Conservation (phyloP, 441 rosid genomes). For the Gossypium schwendimanii region DNA sequence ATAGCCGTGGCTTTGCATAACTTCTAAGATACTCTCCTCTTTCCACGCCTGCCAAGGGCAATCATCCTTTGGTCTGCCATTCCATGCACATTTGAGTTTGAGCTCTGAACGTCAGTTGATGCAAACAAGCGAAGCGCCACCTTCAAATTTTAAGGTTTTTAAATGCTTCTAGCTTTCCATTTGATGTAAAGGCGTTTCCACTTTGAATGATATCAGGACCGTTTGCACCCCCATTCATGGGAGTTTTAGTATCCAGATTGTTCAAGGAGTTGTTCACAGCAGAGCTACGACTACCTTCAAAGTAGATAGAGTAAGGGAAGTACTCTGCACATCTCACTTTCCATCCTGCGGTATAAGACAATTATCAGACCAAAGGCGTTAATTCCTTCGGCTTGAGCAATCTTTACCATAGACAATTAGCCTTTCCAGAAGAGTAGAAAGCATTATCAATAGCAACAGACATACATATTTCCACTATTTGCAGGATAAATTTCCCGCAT, state of each 20-base stretch:
- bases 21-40: background rate
- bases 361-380: background rate
- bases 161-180: slow-evolving; percentile 71
- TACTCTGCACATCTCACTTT: slow-evolving; percentile 59
- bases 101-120: slow-evolving; percentile 12
- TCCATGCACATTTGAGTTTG: slow-evolving; percentile 6
- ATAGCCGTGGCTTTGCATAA: background rate
- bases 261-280: slow-evolving; percentile 41
- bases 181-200: slow-evolving; percentile 40
- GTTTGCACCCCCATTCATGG: slow-evolving; percentile 48
- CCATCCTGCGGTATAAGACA: slow-evolving; percentile 58
- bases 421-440: background rate
- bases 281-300: slow-evolving; percentile 67
- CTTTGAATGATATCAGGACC: slow-evolving; percentile 31
- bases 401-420: background rate
- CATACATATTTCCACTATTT: background rate
- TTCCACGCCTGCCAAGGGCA: background rate
- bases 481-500: background rate
- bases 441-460: background rate
- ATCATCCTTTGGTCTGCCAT: background rate
- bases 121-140: slow-evolving; percentile 17
- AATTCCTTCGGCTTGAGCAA: background rate
- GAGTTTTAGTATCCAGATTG: slow-evolving; percentile 33
- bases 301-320: slow-evolving; percentile 71
- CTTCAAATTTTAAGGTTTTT: slow-evolving; percentile 58